These are phyloP conservation scores for Talaromyces liani DNA, from an alignment of 495 filamentous ascomycete species.

Conservation along the genomic window DNA sequence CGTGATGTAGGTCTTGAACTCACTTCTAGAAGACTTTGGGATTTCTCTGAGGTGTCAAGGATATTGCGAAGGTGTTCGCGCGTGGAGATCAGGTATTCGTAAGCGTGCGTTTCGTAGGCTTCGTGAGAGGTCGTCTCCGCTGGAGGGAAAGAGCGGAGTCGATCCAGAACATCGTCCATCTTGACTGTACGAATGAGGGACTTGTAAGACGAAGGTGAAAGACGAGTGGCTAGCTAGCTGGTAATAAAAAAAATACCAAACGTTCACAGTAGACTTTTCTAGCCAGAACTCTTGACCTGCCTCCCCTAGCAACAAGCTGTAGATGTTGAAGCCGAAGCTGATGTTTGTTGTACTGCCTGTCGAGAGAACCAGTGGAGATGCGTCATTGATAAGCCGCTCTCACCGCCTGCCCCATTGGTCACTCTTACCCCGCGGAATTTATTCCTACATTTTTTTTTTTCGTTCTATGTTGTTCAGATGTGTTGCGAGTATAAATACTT, in stretches of 20 bases:
- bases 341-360: neutral
- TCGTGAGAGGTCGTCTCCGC: constrained; percentile 11
- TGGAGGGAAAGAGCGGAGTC: constrained; percentile 12
- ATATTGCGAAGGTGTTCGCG: constrained; percentile 15
- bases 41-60: constrained; percentile 10
- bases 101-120: constrained; percentile 23
- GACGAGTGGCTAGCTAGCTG: neutral
- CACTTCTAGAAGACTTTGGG: constrained; percentile 23
- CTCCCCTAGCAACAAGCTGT: neutral
- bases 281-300: neutral
- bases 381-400: neutral
- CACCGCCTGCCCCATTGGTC: neutral
- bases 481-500: neutral
- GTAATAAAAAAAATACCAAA: too few species aligned
- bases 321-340: neutral
- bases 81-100: constrained; percentile 19
- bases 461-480: neutral
- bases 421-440: neutral
- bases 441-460: neutral
- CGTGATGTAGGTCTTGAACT: constrained; percentile 11
- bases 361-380: neutral
- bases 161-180: constrained; percentile 8
- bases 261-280: neutral
- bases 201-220: neutral
- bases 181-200: neutral